These are phyloP conservation scores for Abelmoschus esculentus DNA, from an alignment of 345 rosid genomes.

Conservation along the genomic window DNA sequence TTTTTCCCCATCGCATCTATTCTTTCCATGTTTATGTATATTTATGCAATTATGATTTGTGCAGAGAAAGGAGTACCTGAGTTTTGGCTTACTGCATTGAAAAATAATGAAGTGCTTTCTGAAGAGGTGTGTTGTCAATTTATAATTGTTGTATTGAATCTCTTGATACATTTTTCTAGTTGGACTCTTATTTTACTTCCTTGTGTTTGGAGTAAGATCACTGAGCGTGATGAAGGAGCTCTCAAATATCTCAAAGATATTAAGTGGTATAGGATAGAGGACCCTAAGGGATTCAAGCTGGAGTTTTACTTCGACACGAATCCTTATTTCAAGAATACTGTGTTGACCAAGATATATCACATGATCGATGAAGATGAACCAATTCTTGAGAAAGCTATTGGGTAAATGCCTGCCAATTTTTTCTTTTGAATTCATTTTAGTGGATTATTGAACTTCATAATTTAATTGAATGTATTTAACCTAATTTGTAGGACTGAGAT, in stretches of 20 bases:
- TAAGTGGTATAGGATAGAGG: constrained; percentile 74
- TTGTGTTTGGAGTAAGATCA: constrained; percentile 35
- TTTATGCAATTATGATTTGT: constrained; percentile 13
- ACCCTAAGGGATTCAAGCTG: constrained; percentile 93
- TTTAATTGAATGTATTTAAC: background rate
- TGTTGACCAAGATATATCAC: constrained; percentile 86
- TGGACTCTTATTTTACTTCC: background rate
- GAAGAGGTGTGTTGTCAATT: constrained; percentile 55
- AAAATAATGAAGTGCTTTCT: constrained; percentile 78
- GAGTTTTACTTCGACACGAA: constrained; percentile 82
- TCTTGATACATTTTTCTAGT: background rate
- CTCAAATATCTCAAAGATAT: constrained; percentile 78
- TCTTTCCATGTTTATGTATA: background rate
- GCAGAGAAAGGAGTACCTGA: constrained; percentile 95
- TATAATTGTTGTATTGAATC: background rate
- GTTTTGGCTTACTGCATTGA: constrained; percentile 90
- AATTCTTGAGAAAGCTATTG: constrained; percentile 88
- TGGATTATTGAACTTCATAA: background rate
- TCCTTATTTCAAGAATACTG: constrained; percentile 77
- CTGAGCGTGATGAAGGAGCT: constrained; percentile 93
- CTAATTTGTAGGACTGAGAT: constrained; percentile 65
- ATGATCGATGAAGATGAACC: constrained; percentile 99
- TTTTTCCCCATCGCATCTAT: background rate
- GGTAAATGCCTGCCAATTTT: constrained; percentile 32
- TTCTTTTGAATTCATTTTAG: background rate